Conservation (phyloP, 2,329 filamentous ascomycete species). For the Davidsoniella neocaledoniae region DNA sequence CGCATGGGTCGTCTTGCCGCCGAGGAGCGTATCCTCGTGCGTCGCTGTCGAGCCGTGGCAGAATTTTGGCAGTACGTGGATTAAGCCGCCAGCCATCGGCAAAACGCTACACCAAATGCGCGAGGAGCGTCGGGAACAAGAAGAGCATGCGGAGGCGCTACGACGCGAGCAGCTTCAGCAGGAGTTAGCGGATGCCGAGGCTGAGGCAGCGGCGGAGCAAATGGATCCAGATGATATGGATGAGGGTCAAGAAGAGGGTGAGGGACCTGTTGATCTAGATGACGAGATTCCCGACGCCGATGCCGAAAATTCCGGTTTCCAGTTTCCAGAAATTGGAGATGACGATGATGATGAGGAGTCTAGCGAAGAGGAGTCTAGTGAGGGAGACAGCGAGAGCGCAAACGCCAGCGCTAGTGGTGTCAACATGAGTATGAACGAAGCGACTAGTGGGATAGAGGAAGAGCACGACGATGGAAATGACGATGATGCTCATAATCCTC, state of each 20-base stretch:
- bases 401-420: background rate
- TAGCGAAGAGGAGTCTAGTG: background rate
- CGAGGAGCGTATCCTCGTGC: slow-evolving; percentile 62
- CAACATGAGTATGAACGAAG: background rate
- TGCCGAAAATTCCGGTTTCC: slow-evolving; percentile 23
- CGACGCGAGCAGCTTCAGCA: slow-evolving; percentile 53
- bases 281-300: slow-evolving; percentile 58
- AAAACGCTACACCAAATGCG: slow-evolving; percentile 84
- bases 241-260: slow-evolving; percentile 38
- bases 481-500: slow-evolving; percentile 21
- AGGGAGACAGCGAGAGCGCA: background rate
- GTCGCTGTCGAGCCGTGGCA: slow-evolving; percentile 64
- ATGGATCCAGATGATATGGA: slow-evolving; percentile 33
- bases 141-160: slow-evolving; percentile 65
- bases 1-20: slow-evolving; percentile 51
- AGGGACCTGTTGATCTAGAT: slow-evolving; percentile 42
- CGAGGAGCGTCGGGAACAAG: slow-evolving; percentile 75
- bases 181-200: slow-evolving; percentile 55
- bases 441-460: slow-evolving; percentile 17
- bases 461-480: slow-evolving; percentile 25
- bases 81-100: slow-evolving; percentile 69
- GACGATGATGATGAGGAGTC: slow-evolving; percentile 24
- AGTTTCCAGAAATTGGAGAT: slow-evolving; percentile 23
- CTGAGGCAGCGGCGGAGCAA: slow-evolving; percentile 22
- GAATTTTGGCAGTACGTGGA: slow-evolving; percentile 84